Evolutionary conservation across 108 stramenopile genomes (phyloP), one percentile per base, ranked within the genome.

Genomic region (Cyclotella choctawhatcheeana): DNA sequence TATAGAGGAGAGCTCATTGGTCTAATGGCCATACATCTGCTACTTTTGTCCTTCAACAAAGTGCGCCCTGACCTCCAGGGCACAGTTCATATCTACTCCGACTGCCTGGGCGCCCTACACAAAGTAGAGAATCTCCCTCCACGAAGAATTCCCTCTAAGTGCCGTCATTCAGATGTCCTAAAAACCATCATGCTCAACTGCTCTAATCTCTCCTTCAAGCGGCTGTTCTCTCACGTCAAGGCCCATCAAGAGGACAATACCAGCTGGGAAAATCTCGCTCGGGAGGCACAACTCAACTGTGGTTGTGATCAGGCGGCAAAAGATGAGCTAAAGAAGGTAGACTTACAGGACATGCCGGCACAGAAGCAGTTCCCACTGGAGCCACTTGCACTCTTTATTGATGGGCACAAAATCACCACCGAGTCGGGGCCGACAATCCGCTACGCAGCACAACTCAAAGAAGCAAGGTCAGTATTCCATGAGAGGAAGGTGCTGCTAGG

Each of bases 1-100:
- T 58, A 58, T 31, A 22, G 56, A 17, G 56, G 56, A 30, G 56
- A 58, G 29, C 27, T 58, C 7, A 5, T 58, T 14, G 56, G 56
- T 31, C 56, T 58, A 16, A 5, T 58, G 25, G 56, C 56, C 5
- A 58, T 58, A 14, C 56, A 58, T 17, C 56, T 58, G 12, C 13
- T 58, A 24, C 17, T 58, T 4, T 31, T 27, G 7, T 6, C 29
- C 5, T n/a, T 21, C 17, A 5, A 58, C 29, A 31, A 58, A 25
- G 24, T 31, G 8, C 4, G 7, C 7, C 24, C 25, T 7, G 29
- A 26, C 29, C 5, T 7, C 7, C 5, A 14, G 5, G 56, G 56
- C 5, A 5, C 25, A 7, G 56, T 17, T 26, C 10, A 58, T 16
- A 31, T 58, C 13, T 58, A 58, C 56, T 58, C 29, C 29, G 56